Percentiles rank a stretch among this genome's conserved stretches.
Conservation (phyloP, 2,329 filamentous ascomycete genomes). For the Talaromyces sp. region DNA sequence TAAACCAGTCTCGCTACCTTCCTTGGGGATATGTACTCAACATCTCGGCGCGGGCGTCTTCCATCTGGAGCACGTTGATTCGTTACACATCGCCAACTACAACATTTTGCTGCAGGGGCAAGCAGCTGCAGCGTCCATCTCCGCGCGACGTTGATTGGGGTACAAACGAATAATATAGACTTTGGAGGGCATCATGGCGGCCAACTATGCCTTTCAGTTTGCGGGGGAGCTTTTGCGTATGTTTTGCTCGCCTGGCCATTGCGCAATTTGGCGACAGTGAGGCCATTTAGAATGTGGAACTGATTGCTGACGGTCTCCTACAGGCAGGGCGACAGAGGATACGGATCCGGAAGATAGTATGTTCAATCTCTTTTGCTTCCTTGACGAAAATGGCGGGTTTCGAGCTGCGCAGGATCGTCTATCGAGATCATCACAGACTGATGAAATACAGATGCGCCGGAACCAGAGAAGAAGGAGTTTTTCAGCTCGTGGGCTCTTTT, state of each 20-base stretch:
- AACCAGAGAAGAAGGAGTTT: conserved; percentile 87
- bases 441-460: conserved; percentile 52
- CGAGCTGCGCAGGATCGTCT: neutral
- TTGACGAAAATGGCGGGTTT: neutral
- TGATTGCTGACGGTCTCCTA: conserved; percentile 19
- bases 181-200: conserved; percentile 26
- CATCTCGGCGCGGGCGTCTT: conserved; percentile 28
- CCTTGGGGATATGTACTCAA: conserved; percentile 35
- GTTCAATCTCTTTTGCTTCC: conserved; percentile 16
- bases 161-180: conserved; percentile 12
- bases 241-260: conserved; percentile 18
- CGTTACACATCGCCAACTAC: conserved; percentile 19
- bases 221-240: conserved; percentile 34
- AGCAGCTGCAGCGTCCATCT: neutral
- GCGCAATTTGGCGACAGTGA: neutral
- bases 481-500: conserved; percentile 96
- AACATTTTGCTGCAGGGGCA: neutral
- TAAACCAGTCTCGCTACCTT: conserved; percentile 1
- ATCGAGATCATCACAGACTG: neutral
- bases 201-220: conserved; percentile 32
- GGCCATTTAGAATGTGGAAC: neutral
- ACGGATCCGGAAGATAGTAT: conserved; percentile 37
- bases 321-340: conserved; percentile 35
- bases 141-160: neutral
- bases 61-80: conserved; percentile 30